A percentile compares a stretch with the other conserved stretches of the same genome.
phyloP scores from a whole-genome alignment of 768 basidiomycete genomes.

The Agrocybe chaxingu region DNA sequence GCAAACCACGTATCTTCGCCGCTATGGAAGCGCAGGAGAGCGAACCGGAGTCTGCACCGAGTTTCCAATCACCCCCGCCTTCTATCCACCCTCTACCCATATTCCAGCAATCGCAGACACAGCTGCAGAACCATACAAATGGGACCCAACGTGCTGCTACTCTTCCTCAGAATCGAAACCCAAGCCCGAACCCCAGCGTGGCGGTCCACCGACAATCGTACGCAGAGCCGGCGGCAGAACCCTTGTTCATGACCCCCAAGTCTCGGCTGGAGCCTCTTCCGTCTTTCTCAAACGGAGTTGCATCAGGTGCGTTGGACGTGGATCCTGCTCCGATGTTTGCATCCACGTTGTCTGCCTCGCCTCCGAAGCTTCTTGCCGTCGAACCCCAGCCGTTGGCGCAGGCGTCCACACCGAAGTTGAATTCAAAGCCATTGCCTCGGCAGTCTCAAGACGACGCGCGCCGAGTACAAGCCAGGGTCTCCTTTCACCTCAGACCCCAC shows the following conservation, averaged over 20 bases:
- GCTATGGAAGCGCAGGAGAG: constrained; percentile 39
- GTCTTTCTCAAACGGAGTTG: not conserved
- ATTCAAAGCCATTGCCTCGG: constrained; percentile 4
- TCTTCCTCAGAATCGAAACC: constrained; percentile 7
- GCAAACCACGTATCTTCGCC: constrained; percentile 63
- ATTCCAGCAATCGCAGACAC: not conserved
- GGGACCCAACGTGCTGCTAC: constrained; percentile 2
- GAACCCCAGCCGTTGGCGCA: not conserved
- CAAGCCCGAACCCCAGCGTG: constrained; percentile 3
- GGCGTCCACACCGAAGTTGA: constrained; percentile 11
- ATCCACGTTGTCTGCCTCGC: constrained; percentile 5
- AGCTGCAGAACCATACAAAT: not conserved
- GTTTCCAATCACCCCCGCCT: not conserved
- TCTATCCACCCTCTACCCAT: not conserved
- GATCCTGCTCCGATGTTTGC: constrained; percentile 5
- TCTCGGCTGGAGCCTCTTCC: constrained; percentile 10
- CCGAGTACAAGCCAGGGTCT: constrained; percentile 3
- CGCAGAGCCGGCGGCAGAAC: constrained; percentile 13
- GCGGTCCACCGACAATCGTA: constrained; percentile 6
- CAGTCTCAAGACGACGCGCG: constrained; percentile 1
- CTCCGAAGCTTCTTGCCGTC: constrained; percentile 1
- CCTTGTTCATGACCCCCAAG: constrained; percentile 10
- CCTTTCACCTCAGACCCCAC: constrained; percentile 13
- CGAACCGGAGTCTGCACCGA: constrained; percentile 4
- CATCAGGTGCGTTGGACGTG: not conserved